Conservation (phyloP, 495 filamentous ascomycete species). For the Glarea lozoyensis region DNA sequence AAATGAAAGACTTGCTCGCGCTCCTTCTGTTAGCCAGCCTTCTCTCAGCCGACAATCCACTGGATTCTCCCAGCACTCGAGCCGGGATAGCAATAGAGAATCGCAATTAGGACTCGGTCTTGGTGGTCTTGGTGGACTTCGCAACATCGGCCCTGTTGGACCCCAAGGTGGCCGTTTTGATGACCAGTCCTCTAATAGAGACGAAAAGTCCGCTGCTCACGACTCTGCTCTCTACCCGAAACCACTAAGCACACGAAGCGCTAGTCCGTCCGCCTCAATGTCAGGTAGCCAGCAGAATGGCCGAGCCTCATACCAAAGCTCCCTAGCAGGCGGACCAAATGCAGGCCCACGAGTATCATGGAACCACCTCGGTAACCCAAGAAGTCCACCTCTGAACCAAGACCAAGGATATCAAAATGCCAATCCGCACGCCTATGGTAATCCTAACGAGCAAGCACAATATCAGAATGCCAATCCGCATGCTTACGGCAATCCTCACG, state of each 20-base stretch:
- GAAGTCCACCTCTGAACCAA: neutral
- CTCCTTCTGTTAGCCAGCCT: neutral
- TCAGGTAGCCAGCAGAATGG: neutral
- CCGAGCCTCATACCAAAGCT: neutral
- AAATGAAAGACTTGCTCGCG: constrained; percentile 1
- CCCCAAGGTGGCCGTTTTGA: no score
- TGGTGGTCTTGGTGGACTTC: no score
- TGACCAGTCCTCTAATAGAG: neutral
- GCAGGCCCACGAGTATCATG: constrained; percentile 9
- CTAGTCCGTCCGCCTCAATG: neutral
- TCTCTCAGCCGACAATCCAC: neutral
- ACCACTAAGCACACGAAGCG: constrained; percentile 8
- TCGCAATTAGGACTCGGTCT: no score
- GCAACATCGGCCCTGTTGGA: no score
- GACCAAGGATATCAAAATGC: neutral
- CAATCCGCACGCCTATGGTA: neutral
- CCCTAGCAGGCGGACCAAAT: neutral
- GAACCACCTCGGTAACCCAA: constrained; percentile 2
- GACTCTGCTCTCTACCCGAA: constrained; percentile 6
- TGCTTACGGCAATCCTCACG: no score
- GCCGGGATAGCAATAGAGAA: neutral
- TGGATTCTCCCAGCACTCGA: neutral
- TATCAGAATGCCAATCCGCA: constrained; percentile 1
- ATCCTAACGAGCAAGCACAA: neutral
- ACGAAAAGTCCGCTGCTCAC: neutral